Base-by-base conservation (phyloP, 2,329 filamentous ascomycete species). In the Parastagonospora nodorum region DNA sequence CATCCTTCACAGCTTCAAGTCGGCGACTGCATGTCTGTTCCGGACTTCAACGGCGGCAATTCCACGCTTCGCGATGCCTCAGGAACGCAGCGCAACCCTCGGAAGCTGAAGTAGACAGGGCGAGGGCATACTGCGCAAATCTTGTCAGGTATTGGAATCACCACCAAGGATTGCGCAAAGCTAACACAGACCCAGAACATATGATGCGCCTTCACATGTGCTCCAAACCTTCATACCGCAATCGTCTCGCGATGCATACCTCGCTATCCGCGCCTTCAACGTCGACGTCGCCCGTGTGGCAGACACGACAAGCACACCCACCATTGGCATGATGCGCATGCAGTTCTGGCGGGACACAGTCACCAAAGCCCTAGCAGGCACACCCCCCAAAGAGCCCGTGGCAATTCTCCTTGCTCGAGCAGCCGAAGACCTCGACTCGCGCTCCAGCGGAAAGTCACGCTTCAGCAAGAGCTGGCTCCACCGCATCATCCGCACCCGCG, bases 321-420 rank as follows among this genome's bases (percentile, higher is more conserved):
- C 88, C 4, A 89, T 97, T 53, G 93, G 91, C 42, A 82, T 87
- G 45, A 86, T 97, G 81, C 91, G 94, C 58, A 88, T 96, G 75
- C 90, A 96, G 73, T 97, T 97, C 79, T 97, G 94, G 90, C 85
- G 90, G 42, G 92, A 97, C 63, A 86, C 90, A 4, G 79, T 99
- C 44, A 83, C 88, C 46, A 87, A 88, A 54, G 88, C 90, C 1
- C 88, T 97, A 53, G 82, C 88, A 1, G 89, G 88, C 29, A 79
- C 80, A 0, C 92, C 94, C 1, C 92, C 92, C 1, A 90, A 92
- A 66, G 92, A 99, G 71, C 94, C 94, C 16, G 90, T 97, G 36
- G 93, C 92, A 51, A 84, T 96, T 28, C 80, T 97, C 5, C 81
- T 99, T 1, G 83, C 90, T 55, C 84, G 87, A 50, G 88, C 88